Evolutionary conservation across 2,329 filamentous ascomycete species (phyloP).

Genomic region (Ophiosphaerella korrae): DNA sequence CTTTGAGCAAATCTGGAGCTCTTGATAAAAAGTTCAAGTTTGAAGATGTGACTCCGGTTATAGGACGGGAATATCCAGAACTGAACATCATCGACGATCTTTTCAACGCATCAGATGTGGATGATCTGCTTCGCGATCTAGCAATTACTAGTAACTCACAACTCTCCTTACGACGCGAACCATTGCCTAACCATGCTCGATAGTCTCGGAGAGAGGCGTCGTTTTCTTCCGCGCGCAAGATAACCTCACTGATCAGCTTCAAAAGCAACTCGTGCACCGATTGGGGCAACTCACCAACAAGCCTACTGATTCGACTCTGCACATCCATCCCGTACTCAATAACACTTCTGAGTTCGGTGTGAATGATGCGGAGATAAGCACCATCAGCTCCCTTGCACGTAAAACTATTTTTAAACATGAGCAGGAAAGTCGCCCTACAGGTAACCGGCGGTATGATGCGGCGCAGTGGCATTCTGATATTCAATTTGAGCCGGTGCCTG

Average conservation of each 20-base stretch:
- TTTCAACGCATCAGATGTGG: slow-evolving; percentile 64
- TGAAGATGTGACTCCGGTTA: slow-evolving; percentile 63
- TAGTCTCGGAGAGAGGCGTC: slow-evolving; percentile 56
- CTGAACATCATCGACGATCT: slow-evolving; percentile 64
- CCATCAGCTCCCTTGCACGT: slow-evolving; percentile 39
- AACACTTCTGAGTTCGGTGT: slow-evolving; percentile 34
- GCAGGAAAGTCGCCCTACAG: slow-evolving; percentile 5
- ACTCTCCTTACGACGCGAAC: not conserved
- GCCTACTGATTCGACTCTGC: slow-evolving; percentile 56
- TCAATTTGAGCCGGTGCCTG: slow-evolving; percentile 66
- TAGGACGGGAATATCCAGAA: slow-evolving; percentile 66
- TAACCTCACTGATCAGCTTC: slow-evolving; percentile 55
- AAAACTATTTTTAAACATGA: slow-evolving; percentile 32
- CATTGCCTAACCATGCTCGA: not conserved
- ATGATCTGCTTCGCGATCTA: slow-evolving; percentile 68
- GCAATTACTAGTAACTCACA: slow-evolving; percentile 48
- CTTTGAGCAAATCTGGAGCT: slow-evolving; percentile 15
- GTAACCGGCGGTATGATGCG: slow-evolving; percentile 50
- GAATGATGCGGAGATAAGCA: slow-evolving; percentile 43
- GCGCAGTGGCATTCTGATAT: slow-evolving; percentile 66
- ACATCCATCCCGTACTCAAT: slow-evolving; percentile 62
- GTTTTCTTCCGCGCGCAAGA: slow-evolving; percentile 61
- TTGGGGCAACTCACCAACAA: slow-evolving; percentile 58
- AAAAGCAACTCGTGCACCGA: slow-evolving; percentile 59
- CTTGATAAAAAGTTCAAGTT: slow-evolving; percentile 19